These are phyloP conservation scores for Thymus mandschuricus DNA, from an alignment of 257 asterid genomes.

Conservation along the genomic window DNA sequence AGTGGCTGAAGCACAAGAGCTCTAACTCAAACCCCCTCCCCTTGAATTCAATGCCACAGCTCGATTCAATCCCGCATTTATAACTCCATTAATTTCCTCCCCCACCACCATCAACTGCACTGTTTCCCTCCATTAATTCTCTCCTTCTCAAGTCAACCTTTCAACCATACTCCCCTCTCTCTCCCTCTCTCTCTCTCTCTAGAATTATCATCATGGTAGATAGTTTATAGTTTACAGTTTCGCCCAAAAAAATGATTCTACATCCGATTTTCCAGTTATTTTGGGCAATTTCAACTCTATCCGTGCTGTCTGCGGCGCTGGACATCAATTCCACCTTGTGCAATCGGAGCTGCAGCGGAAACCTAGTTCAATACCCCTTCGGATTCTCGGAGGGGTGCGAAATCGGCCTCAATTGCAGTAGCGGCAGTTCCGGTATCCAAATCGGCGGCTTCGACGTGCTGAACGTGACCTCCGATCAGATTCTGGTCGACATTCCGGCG, in stretches of 20 bases:
- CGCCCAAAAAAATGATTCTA: slow-evolving; percentile 34
- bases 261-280: slow-evolving; percentile 24
- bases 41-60: slow-evolving; percentile 20
- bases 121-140: slow-evolving; percentile 41
- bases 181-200: background rate
- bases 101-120: slow-evolving; percentile 52
- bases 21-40: background rate
- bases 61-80: slow-evolving; percentile 31
- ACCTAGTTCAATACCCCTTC: slow-evolving; percentile 57
- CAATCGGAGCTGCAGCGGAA: slow-evolving; percentile 35
- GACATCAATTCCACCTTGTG: slow-evolving; percentile 33
- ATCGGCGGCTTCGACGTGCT: slow-evolving; percentile 48
- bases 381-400: slow-evolving; percentile 60
- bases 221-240: slow-evolving; percentile 4
- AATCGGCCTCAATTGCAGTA: slow-evolving; percentile 53
- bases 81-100: slow-evolving; percentile 38
- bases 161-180: background rate
- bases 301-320: slow-evolving; percentile 24
- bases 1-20: background rate
- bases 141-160: slow-evolving; percentile 44
- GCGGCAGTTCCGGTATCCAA: slow-evolving; percentile 26
- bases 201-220: slow-evolving; percentile 20
- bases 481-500: slow-evolving; percentile 48
- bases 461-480: slow-evolving; percentile 54
- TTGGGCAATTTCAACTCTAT: slow-evolving; percentile 34